These are phyloP conservation scores for Nicotiana sylvestris DNA, from an alignment of 257 asterid species.

Conservation along the genomic window DNA sequence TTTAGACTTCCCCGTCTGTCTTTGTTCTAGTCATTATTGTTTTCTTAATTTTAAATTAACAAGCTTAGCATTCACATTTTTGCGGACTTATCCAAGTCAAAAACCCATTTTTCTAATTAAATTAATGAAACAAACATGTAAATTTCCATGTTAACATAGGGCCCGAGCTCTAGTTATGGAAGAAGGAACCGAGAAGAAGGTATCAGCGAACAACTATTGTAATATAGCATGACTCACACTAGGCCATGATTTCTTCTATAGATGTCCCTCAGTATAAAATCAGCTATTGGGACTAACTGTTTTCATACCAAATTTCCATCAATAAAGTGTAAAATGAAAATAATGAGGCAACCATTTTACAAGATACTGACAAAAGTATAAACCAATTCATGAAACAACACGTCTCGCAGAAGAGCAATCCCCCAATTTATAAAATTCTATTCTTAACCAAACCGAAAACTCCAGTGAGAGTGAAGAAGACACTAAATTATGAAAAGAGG, in stretches of 20 bases:
- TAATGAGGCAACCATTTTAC: not conserved
- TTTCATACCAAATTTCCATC: not conserved
- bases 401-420: not conserved
- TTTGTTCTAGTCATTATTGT: not conserved
- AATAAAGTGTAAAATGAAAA: not conserved
- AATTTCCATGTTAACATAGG: not conserved
- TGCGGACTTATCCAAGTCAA: not conserved
- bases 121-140: not conserved
- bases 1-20: not conserved
- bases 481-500: not conserved
- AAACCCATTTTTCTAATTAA: not conserved
- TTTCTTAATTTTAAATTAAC: not conserved
- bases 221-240: not conserved
- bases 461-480: not conserved
- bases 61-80: not conserved
- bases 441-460: not conserved
- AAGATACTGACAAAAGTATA: not conserved
- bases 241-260: not conserved
- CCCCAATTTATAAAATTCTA: not conserved
- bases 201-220: not conserved
- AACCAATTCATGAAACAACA: not conserved
- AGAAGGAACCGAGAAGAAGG: too few species aligned
- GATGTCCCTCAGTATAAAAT: not conserved
- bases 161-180: too few species aligned
- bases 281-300: not conserved